A percentile compares a stretch with the other conserved stretches of the same genome.
Conservation (phyloP, 768 basidiomycete genomes). For the Albatrellus ellisii region DNA sequence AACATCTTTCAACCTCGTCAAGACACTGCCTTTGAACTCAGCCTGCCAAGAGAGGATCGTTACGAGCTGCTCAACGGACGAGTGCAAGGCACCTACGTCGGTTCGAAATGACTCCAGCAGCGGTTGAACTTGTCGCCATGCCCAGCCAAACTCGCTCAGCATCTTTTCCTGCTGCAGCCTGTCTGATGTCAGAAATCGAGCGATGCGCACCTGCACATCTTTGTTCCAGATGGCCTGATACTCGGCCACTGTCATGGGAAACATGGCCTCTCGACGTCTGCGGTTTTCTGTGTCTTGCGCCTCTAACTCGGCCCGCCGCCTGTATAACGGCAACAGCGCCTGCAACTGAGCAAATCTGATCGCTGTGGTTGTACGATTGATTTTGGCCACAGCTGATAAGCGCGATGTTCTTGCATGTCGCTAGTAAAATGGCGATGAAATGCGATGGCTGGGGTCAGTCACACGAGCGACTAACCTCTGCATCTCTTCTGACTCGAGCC, state of each 20-base stretch:
- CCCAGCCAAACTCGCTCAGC: slow-evolving; percentile 7
- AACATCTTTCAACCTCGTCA: slow-evolving; percentile 5
- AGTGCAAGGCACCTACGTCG: slow-evolving; percentile 4
- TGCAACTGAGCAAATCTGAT: slow-evolving; percentile 4
- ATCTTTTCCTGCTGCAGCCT: slow-evolving; percentile 10
- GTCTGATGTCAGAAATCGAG: slow-evolving; percentile 11
- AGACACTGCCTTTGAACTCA: slow-evolving; percentile 8
- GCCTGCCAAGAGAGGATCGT: no score
- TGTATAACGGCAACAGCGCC: slow-evolving; percentile 5
- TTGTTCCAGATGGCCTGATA: slow-evolving; percentile 8
- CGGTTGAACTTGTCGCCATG: slow-evolving; percentile 4
- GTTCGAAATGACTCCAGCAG: slow-evolving; percentile 8
- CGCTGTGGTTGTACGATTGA: neutral
- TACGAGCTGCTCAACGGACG: no score
- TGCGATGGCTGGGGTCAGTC: no score
- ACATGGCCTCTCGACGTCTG: slow-evolving; percentile 8
- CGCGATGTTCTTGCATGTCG: no score
- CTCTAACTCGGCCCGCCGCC: slow-evolving; percentile 1
- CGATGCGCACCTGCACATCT: slow-evolving; percentile 10
- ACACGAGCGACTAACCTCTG: slow-evolving; percentile 5
- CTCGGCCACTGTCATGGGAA: slow-evolving; percentile 9
- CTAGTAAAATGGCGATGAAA: no score
- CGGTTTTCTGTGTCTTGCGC: slow-evolving; percentile 6
- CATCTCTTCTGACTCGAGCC: neutral
- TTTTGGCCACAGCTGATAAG: neutral